Percentiles rank a stretch among this genome's conserved stretches.
Evolutionary conservation across 1,284 basidiomycete genomes (phyloP).

Genomic region (Trametes pubescens): DNA sequence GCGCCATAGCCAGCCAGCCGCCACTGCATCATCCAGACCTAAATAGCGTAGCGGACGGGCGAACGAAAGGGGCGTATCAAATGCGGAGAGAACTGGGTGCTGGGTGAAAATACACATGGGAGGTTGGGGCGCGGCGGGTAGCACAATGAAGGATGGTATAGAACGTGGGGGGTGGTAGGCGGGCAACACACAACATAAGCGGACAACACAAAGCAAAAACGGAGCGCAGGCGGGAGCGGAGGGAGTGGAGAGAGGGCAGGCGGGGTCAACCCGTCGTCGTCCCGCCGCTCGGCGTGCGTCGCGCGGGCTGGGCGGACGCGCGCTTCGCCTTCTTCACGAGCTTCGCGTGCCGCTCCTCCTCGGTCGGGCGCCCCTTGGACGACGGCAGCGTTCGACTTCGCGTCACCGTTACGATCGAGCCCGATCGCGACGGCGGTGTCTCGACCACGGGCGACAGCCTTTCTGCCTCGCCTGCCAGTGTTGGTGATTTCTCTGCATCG

Average conservation of each 20-base stretch:
- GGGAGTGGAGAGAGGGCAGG: not conserved
- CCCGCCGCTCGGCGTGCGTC: slow-evolving; percentile 29
- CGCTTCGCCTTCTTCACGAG: slow-evolving; percentile 60
- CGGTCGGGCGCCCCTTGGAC: slow-evolving; percentile 42
- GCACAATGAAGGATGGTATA: slow-evolving; percentile 22
- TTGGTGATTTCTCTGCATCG: slow-evolving; percentile 33
- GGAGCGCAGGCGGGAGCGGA: not conserved
- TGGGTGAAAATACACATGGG: not conserved
- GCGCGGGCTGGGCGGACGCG: slow-evolving; percentile 45
- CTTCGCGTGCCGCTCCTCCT: slow-evolving; percentile 51
- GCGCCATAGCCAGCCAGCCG: not conserved
- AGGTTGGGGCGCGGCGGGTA: not conserved
- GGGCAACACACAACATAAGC: not conserved
- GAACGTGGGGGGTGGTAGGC: slow-evolving; percentile 13
- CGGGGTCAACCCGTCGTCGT: slow-evolving; percentile 24
- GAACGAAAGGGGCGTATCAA: not conserved
- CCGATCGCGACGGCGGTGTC: slow-evolving; percentile 43
- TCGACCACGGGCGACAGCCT: slow-evolving; percentile 54
- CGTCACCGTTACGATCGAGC: slow-evolving; percentile 51
- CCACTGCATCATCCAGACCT: not conserved
- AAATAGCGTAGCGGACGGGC: slow-evolving; percentile 2
- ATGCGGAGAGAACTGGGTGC: not conserved
- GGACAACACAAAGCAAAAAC: not conserved
- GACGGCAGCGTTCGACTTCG: slow-evolving; percentile 72
- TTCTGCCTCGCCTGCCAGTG: slow-evolving; percentile 31